Base-by-base conservation (phyloP, 2,329 filamentous ascomycete genomes). In the Fusarium albidum region DNA sequence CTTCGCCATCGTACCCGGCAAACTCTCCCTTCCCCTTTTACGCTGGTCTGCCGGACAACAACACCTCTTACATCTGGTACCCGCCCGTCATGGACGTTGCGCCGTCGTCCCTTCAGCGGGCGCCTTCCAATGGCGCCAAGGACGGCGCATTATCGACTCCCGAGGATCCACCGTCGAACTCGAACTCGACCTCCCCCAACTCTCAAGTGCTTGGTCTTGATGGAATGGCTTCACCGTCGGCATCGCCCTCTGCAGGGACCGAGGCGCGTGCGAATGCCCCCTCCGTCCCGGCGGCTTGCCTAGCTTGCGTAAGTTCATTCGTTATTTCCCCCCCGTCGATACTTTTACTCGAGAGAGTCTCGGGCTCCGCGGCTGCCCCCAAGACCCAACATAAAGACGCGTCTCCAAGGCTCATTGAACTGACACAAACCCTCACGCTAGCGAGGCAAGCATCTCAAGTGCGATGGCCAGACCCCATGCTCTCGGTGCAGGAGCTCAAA, bases 361-460 rank as follows among this genome's bases (percentile, higher is more conserved):
- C 38, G 14, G 25, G 14, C 18, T n/a, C 10, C 10, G 26, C 33
- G 35, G 41, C 42, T 7, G 41, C 25, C n/a, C n/a, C n/a, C n/a
- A n/a, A n/a, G n/a, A n/a, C n/a, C n/a, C n/a, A n/a, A n/a, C n/a
- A n/a, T 32, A 14, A 21, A 15, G 45, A 28, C n/a, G 26, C 18
- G 7, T 11, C 14, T 21, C 13, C 5, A 28, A 7, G 21, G 15
- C 18, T 29, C 26, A 44, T 18, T 27, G 31, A 34, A 13, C 59
- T 61, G 31, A 63, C 52, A 35, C 48, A 15, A 12, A 28, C 25
- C 21, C 21, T 29, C 11, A 25, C 18, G 21, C 28, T 68, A 86
- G 83, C 78, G 83, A 44, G 75, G 69, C 59, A 85, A 90, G 67
- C 90, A 93, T 71, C 79, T 92, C 41, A 93, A 91, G 69, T 93